phyloP scores from a whole-genome alignment of 108 stramenopile species.

The Aurantiochytrium sp. region DNA sequence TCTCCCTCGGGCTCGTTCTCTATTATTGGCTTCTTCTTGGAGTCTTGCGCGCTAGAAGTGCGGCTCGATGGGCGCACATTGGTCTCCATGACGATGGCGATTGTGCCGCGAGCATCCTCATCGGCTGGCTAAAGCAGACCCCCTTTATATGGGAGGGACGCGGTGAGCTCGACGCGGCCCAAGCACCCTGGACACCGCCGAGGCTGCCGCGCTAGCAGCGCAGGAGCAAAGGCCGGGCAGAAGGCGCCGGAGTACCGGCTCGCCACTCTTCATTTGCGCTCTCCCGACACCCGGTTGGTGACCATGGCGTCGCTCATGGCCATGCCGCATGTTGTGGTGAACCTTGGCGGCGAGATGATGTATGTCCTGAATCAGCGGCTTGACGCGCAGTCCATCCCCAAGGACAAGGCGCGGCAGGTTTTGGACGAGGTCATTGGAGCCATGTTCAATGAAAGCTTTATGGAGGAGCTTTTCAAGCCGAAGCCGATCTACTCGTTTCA shows the following conservation, averaged over 20 bases:
- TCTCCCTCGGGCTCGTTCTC: background rate
- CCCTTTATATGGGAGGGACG: background rate
- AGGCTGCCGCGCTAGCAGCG: background rate
- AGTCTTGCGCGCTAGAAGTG: background rate
- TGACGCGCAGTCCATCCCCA: constrained; percentile 47
- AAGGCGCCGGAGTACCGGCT: background rate
- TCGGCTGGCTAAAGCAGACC: background rate
- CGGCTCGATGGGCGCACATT: background rate
- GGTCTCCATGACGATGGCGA: background rate
- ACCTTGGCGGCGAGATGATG: constrained; percentile 66
- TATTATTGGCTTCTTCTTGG: background rate
- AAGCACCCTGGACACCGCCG: background rate
- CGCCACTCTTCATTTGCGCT: too few relatives aligned
- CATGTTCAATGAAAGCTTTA: constrained; percentile 50
- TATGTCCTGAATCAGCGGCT: constrained; percentile 61
- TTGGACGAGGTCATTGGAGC: constrained; percentile 56
- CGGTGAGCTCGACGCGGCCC: background rate
- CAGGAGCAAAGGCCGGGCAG: background rate
- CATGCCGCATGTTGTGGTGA: constrained; percentile 58
- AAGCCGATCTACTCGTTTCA: constrained; percentile 46
- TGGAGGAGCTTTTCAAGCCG: constrained; percentile 63
- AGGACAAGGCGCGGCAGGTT: constrained; percentile 47
- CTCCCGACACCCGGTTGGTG: background rate
- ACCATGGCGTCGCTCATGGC: constrained; percentile 8
- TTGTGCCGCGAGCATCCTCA: too few relatives aligned